Conservation (phyloP, 2,329 filamentous ascomycete species). For the Lecanicillium sp. region DNA sequence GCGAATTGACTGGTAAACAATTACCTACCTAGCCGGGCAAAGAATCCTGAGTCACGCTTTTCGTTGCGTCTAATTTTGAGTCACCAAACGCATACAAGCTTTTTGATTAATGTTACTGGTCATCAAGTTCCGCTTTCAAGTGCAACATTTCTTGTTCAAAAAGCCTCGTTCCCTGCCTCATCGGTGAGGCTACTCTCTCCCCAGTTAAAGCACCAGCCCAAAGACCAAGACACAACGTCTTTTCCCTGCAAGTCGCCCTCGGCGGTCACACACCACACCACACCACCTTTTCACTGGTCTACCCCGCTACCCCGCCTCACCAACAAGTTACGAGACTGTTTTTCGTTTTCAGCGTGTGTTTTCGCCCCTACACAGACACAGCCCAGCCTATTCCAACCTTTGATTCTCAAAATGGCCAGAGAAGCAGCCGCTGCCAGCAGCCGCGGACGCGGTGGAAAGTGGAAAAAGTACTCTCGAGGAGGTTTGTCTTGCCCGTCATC, state of each 20-base stretch:
- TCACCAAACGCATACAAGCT: too few species aligned
- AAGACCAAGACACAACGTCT: not conserved
- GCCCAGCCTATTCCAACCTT: conserved; percentile 9
- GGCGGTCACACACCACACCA: too few species aligned
- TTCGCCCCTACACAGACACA: conserved; percentile 1
- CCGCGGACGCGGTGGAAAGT: conserved; percentile 85
- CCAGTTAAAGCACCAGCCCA: not conserved
- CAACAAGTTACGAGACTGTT: conserved; percentile 6
- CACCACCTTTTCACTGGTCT: conserved; percentile 1
- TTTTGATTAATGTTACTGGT: too few species aligned
- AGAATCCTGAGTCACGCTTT: too few species aligned
- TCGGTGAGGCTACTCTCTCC: too few species aligned
- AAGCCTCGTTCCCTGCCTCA: too few species aligned
- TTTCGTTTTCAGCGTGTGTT: conserved; percentile 1
- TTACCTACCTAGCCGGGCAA: too few species aligned
- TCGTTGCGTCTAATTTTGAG: too few species aligned
- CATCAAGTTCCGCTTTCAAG: too few species aligned
- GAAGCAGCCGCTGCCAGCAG: conserved; percentile 39
- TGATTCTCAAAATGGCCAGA: conserved; percentile 34
- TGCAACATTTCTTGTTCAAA: too few species aligned
- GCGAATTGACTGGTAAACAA: too few species aligned
- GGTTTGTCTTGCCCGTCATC: conserved; percentile 38
- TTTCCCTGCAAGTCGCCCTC: not conserved
- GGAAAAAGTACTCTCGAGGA: conserved; percentile 86
- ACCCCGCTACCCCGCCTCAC: conserved; percentile 9